Evolutionary conservation across 1,284 basidiomycete species (phyloP).

Genomic region (Moesziomyces sp.): DNA sequence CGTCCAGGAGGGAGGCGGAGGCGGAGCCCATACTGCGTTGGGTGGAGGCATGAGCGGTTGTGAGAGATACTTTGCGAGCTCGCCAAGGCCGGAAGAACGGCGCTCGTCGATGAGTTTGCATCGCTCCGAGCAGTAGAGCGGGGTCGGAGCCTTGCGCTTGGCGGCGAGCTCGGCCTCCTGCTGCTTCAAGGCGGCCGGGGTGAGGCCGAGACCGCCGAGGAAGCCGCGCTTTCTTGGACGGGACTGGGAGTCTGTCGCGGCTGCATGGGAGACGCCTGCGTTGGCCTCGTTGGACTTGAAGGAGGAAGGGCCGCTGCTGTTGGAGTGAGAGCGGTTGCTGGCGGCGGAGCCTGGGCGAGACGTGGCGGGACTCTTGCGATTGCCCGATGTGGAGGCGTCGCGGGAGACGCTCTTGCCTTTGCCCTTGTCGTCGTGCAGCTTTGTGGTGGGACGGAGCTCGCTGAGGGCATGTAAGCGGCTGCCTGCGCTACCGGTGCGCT

Average conservation of each 20-base stretch:
- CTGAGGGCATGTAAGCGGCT: constrained; percentile 58
- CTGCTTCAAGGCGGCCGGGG: constrained; percentile 49
- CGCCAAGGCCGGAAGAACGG: constrained; percentile 48
- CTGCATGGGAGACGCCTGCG: constrained; percentile 8
- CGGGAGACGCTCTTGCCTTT: constrained; percentile 19
- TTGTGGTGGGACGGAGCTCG: constrained; percentile 61
- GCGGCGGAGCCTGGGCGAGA: constrained; percentile 41
- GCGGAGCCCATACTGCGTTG: constrained; percentile 22
- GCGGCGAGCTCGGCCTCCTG: constrained; percentile 45
- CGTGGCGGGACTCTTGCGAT: constrained; percentile 35
- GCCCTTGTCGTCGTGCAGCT: constrained; percentile 47
- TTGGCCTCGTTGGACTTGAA: constrained; percentile 45
- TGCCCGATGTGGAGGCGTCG: constrained; percentile 6
- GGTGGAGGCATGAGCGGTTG: constrained; percentile 37
- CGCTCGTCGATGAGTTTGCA: constrained; percentile 59
- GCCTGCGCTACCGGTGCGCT: constrained; percentile 57
- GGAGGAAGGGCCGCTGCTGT: constrained; percentile 40
- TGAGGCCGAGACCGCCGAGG: constrained; percentile 50
- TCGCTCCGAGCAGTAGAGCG: constrained; percentile 62
- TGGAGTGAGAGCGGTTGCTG: constrained; percentile 44
- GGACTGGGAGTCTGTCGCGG: constrained; percentile 5
- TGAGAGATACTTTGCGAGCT: constrained; percentile 50
- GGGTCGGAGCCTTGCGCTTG: constrained; percentile 44
- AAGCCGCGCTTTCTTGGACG: constrained; percentile 48
- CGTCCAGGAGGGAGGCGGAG: constrained; percentile 14